Conservation (phyloP, 176 grass and related monocot species). For the Cocos nucifera region DNA sequence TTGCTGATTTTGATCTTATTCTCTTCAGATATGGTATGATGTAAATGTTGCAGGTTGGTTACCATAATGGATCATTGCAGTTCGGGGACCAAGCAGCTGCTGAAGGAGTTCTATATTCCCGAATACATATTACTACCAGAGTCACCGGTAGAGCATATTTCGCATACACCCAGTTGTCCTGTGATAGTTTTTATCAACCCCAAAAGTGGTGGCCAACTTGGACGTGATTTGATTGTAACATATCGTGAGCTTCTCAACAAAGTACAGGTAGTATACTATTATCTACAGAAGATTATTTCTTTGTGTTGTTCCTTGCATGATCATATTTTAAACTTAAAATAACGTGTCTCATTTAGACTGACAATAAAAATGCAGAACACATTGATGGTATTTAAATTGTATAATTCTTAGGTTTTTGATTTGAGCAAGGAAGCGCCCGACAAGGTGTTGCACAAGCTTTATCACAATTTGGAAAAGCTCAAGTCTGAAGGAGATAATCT, state of each 20-base stretch:
- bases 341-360: conserved; percentile 1
- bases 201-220: conserved; percentile 82
- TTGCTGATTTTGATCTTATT: not conserved
- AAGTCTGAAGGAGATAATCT: conserved; percentile 49
- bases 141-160: conserved; percentile 24
- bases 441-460: conserved; percentile 64
- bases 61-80: conserved; percentile 27
- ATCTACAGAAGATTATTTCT: no score
- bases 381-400: not conserved
- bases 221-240: conserved; percentile 52
- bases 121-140: conserved; percentile 51
- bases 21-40: not conserved
- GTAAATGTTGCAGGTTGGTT: conserved; percentile 30
- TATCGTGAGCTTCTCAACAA: conserved; percentile 70
- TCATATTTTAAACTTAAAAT: no score
- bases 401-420: conserved; percentile 67
- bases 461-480: conserved; percentile 70
- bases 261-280: conserved; percentile 39
- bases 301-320: no score
- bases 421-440: conserved; percentile 66
- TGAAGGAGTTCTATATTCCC: conserved; percentile 78
- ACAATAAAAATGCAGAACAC: not conserved
- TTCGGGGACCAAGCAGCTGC: conserved; percentile 20
- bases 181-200: conserved; percentile 90
- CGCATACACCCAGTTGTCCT: conserved; percentile 55